phyloP scores from a whole-genome alignment of 768 basidiomycete species.

The Naganishia onofrii region DNA sequence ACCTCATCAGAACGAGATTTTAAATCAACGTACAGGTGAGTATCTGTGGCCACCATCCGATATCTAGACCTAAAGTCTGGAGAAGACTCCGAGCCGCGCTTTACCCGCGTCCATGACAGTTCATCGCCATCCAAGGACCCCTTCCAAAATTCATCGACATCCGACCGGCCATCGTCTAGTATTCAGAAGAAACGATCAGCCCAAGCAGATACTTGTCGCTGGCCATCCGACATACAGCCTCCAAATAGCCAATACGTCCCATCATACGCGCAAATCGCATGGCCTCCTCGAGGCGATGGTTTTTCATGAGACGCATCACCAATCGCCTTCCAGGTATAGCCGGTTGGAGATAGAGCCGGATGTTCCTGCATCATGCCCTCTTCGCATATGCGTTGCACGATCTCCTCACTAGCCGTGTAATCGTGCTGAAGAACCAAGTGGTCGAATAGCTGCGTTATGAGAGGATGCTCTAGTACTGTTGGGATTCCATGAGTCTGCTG shows the following conservation, averaged over 20 bases:
- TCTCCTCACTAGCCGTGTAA: conserved; percentile 22
- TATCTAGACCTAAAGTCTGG: background rate
- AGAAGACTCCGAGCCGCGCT: background rate
- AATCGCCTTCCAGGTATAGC: conserved; percentile 12
- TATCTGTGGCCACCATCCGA: background rate
- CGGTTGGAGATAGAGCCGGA: background rate
- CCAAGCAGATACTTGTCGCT: background rate
- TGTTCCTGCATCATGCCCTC: conserved; percentile 30
- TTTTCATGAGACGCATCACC: background rate
- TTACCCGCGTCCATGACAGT: background rate
- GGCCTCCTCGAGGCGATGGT: conserved; percentile 20
- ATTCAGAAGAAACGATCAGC: background rate
- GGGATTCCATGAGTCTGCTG: background rate
- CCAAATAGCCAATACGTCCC: conserved; percentile 30
- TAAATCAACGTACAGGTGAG: background rate
- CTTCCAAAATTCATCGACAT: conserved; percentile 21
- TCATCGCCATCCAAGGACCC: background rate
- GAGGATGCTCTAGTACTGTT: conserved; percentile 33
- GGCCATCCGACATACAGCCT: conserved; percentile 16
- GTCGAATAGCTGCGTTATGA: conserved; percentile 30
- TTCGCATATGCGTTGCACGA: conserved; percentile 25
- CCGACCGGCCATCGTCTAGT: background rate
- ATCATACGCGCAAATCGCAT: conserved; percentile 18
- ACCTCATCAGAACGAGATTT: background rate
- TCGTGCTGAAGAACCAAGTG: conserved; percentile 30